Base-by-base conservation (phyloP, 2,329 filamentous ascomycete genomes). In the Neofusicoccum laricinum region DNA sequence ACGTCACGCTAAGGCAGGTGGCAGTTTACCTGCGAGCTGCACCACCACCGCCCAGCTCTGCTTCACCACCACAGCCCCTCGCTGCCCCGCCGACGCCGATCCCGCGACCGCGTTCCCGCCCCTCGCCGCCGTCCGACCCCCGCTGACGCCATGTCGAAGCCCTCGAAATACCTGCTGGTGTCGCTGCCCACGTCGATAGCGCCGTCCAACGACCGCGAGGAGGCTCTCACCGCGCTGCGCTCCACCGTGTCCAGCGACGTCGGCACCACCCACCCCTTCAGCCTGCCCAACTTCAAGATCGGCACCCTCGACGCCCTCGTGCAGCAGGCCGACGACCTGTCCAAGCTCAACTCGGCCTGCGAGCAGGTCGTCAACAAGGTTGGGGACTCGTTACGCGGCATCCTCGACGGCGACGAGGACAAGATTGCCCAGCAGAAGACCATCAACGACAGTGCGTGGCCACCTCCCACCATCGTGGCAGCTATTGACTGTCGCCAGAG, bases 221-320 rank as follows among this genome's bases (percentile, higher is more conserved):
- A 96, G 77, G 92, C 94, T 68, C 83, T 97, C 69, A 85, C 88
- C 53, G 86, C 92, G 50, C 80, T 99, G 67, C 87, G 88, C 70
- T 81, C 88, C 64, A 92, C 89, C 46, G 84, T 97, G 63, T 83
- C 86, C 57, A 80, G 86, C 64, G 91, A 96, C 71, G 88, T 91
- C 77, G 92, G 90, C 75, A 87, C 85, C 61, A 89, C 92, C 50
- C 81, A 88, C 59, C 88, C 88, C 2, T 97, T 98, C 75, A 81
- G 86, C 64, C 90, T 98, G 68, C 95, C 95, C 19, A 90, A 93
- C 69, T 97, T 99, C 85, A 99, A 98, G 83, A 96, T 99, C 76
- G 95, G 95, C 65, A 97, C 95, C 0, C 85, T 99, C 41, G 95
- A 99, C 80, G 92, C 91, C 43, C 84, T 99, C 65, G 93, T 99